Evolutionary conservation across 306 rosid genomes (phyloP).

Genomic region (Betula pendula): DNA sequence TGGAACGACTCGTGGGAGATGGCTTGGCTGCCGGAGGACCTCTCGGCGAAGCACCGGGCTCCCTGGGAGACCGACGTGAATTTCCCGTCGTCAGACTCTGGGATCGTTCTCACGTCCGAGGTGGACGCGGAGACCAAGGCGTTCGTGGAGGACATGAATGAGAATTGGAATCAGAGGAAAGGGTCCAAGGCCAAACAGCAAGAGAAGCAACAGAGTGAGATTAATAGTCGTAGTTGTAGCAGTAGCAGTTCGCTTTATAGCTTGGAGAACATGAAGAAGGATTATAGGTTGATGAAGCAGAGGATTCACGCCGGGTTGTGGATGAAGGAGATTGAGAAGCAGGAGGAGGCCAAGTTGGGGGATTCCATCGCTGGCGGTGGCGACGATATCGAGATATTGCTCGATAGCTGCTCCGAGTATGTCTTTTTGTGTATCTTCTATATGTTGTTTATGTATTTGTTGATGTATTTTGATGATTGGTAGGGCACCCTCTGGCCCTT

Average conservation of each 20-base stretch:
- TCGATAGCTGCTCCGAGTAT: conserved; percentile 89
- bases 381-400: conserved; percentile 80
- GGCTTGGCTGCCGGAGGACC: conserved; percentile 90
- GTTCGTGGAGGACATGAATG: conserved; percentile 87
- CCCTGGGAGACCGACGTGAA: conserved; percentile 86
- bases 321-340: conserved; percentile 92
- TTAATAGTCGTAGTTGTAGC: conserved; percentile 10
- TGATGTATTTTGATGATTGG: not conserved
- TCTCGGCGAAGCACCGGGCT: conserved; percentile 51
- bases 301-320: conserved; percentile 84
- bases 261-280: conserved; percentile 81
- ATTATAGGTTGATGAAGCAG: conserved; percentile 86
- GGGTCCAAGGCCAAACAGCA: conserved; percentile 41
- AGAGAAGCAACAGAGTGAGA: conserved; percentile 29
- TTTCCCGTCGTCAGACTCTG: conserved; percentile 44
- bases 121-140: conserved; percentile 78
- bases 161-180: conserved; percentile 72
- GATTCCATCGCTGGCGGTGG: conserved; percentile 40
- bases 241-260: conserved; percentile 53
- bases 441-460: not conserved
- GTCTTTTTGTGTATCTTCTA: not conserved
- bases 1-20: conserved; percentile 97
- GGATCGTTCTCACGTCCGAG: conserved; percentile 33
- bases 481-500: not conserved
- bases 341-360: conserved; percentile 79